Conservation (phyloP, 176 grass and related monocot genomes). For the Phragmites australis region DNA sequence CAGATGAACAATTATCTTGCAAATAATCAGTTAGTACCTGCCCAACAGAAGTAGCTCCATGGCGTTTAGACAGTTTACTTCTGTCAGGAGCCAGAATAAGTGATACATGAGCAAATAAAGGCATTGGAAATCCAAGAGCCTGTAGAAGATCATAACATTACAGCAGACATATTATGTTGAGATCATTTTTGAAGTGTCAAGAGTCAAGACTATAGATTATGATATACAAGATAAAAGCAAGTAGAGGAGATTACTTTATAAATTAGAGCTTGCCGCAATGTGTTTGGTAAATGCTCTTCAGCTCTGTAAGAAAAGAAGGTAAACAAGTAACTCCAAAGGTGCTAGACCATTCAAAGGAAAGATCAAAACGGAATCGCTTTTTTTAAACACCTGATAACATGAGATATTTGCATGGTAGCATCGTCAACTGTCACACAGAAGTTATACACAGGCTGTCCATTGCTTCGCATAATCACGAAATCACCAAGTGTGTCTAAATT, state of each 20-base stretch:
- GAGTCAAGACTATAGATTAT: background rate
- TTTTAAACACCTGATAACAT: slow-evolving; percentile 77
- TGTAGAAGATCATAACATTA: slow-evolving; percentile 33
- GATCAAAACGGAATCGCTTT: background rate
- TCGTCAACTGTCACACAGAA: slow-evolving; percentile 99
- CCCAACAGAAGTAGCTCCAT: slow-evolving; percentile 96
- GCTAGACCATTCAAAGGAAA: slow-evolving; percentile 11
- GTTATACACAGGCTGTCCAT: slow-evolving; percentile 99
- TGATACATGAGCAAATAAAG: slow-evolving; percentile 96
- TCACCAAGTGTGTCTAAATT: slow-evolving; percentile 88
- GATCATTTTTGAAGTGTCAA: slow-evolving; percentile 6
- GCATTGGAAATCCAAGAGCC: slow-evolving; percentile 97
- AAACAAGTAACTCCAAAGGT: background rate
- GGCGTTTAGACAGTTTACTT: slow-evolving; percentile 98
- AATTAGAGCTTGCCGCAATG: slow-evolving; percentile 90
- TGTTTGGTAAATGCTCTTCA: slow-evolving; percentile 99
- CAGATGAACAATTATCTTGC: slow-evolving; percentile 2
- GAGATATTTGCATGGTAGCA: slow-evolving; percentile 89
- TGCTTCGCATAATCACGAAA: slow-evolving; percentile 99
- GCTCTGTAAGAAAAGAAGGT: slow-evolving; percentile 52
- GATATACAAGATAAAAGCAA: background rate
- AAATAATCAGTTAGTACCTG: slow-evolving; percentile 52
- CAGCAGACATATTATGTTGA: background rate
- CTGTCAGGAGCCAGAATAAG: slow-evolving; percentile 97
- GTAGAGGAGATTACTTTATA: slow-evolving; percentile 65